Conservation (phyloP, 2,329 filamentous ascomycete genomes). For the Rutstroemia sp. region DNA sequence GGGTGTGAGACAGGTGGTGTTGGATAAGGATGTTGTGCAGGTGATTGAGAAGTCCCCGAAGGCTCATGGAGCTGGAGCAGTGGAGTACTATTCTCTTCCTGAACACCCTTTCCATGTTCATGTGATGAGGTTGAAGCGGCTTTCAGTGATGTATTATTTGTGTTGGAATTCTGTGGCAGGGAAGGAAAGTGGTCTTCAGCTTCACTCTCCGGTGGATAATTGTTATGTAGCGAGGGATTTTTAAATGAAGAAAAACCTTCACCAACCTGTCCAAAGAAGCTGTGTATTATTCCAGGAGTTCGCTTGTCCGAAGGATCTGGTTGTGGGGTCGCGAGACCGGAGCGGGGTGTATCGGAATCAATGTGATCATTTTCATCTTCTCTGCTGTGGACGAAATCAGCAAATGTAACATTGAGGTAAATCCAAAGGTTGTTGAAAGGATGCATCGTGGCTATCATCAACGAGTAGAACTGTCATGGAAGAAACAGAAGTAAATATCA, state of each 20-base stretch:
- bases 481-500: not conserved
- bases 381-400: slow-evolving; percentile 24
- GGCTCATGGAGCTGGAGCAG: slow-evolving; percentile 20
- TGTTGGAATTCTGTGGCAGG: slow-evolving; percentile 17
- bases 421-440: slow-evolving; percentile 4
- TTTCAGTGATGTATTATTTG: slow-evolving; percentile 19
- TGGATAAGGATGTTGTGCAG: slow-evolving; percentile 40
- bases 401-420: slow-evolving; percentile 18
- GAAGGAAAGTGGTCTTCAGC: slow-evolving; percentile 16
- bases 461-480: not conserved
- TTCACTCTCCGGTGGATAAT: slow-evolving; percentile 24
- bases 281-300: slow-evolving; percentile 86
- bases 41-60: slow-evolving; percentile 17
- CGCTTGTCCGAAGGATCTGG: slow-evolving; percentile 93
- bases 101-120: slow-evolving; percentile 19
- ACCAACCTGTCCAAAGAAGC: slow-evolving; percentile 99
- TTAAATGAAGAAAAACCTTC: slow-evolving; percentile 54
- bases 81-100: slow-evolving; percentile 19
- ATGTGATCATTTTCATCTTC: slow-evolving; percentile 71
- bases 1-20: slow-evolving; percentile 49
- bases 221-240: slow-evolving; percentile 23
- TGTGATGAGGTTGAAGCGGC: slow-evolving; percentile 21
- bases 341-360: slow-evolving; percentile 80
- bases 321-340: slow-evolving; percentile 85
- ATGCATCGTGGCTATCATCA: not conserved